These are phyloP conservation scores for Tremella fuciformis DNA, from an alignment of 768 basidiomycete species.

Conservation along the genomic window DNA sequence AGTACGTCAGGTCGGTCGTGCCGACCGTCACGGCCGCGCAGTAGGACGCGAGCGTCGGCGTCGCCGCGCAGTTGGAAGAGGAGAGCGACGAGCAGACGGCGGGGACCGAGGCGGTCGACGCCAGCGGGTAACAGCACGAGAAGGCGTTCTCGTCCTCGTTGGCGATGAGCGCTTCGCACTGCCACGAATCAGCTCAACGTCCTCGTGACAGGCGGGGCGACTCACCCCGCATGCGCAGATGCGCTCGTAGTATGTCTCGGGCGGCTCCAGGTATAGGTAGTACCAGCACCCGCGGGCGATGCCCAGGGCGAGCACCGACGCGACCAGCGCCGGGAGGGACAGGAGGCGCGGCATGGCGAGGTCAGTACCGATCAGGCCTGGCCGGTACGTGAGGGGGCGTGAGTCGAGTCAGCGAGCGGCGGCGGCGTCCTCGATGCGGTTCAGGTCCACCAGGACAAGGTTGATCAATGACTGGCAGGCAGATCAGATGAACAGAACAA, in stretches of 20 bases:
- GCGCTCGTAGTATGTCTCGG: conserved; percentile 21
- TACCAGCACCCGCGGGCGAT: conserved; percentile 29
- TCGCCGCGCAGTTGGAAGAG: neutral
- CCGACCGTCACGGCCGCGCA: neutral
- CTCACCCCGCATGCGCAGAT: conserved; percentile 22
- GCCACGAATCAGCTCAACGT: neutral
- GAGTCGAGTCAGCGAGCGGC: no score
- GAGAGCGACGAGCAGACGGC: conserved; percentile 3
- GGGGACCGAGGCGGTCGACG: neutral
- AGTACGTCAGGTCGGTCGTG: conserved; percentile 1
- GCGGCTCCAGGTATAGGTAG: conserved; percentile 28
- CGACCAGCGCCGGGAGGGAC: conserved; percentile 15
- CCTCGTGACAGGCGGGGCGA: neutral
- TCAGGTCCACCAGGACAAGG: no score
- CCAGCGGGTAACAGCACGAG: conserved; percentile 2
- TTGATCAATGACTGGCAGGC: no score
- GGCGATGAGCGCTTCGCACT: neutral
- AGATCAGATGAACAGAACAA: no score
- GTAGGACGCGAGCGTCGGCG: neutral
- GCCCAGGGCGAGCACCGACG: conserved; percentile 22
- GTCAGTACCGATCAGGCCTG: neutral
- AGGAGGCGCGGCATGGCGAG: conserved; percentile 21
- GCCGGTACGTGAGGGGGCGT: no score
- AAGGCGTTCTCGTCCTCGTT: neutral
- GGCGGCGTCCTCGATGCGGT: no score